Percentiles rank a stretch among this genome's conserved stretches.
Conservation (phyloP, 2,329 filamentous ascomycete genomes). For the Pseudogymnoascus sp. region DNA sequence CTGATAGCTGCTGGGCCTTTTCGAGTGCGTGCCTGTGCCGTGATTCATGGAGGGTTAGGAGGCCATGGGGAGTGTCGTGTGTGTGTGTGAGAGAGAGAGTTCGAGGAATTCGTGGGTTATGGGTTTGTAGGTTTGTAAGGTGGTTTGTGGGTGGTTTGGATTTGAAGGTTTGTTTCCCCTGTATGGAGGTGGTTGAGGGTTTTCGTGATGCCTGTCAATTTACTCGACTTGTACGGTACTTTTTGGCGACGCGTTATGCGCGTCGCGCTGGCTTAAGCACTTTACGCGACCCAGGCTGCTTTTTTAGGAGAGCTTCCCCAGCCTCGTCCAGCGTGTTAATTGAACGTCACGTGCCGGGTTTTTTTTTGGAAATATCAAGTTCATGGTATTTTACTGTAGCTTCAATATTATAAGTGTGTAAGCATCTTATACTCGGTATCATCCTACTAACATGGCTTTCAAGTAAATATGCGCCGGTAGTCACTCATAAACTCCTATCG, state of each 20-base stretch:
- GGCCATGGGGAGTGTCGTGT: neutral
- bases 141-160: neutral
- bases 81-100: neutral
- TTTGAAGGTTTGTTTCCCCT: neutral
- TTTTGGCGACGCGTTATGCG: neutral
- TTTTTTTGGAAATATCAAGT: neutral
- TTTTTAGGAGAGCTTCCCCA: neutral
- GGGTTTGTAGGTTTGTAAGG: neutral
- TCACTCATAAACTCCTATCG: neutral
- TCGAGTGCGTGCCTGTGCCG: neutral
- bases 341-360: neutral
- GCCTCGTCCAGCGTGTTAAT: neutral
- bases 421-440: neutral
- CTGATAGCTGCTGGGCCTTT: constrained; percentile 21
- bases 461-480: too few species aligned
- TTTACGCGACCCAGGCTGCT: neutral
- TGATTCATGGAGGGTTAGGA: neutral
- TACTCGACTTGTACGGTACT: neutral
- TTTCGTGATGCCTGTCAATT: constrained; percentile 1
- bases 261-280: neutral
- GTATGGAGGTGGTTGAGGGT: neutral
- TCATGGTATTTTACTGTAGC: neutral
- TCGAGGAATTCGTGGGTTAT: neutral
- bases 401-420: neutral
- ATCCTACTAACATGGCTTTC: neutral